Evolutionary conservation across 768 basidiomycete genomes (phyloP).

Genomic region (Leccinum boreale): DNA sequence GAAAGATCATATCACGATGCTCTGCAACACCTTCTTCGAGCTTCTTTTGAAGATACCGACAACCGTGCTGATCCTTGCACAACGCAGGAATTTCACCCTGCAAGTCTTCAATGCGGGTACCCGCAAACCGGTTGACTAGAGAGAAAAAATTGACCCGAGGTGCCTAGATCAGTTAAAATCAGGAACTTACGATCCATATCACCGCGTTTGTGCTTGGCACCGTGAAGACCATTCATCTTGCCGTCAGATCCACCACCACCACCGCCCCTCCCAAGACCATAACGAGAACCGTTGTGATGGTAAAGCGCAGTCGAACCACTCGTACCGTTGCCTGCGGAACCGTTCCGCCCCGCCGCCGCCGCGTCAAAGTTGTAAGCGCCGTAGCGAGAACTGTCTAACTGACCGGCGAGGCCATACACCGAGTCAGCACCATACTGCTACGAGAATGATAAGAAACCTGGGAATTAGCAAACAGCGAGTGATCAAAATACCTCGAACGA

Average conservation of each 20-base stretch:
- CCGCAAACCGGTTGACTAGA: conserved; percentile 93
- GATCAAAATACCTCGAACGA: conserved; percentile 50
- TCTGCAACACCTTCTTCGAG: conserved; percentile 93
- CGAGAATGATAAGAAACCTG: conserved; percentile 10
- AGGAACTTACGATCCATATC: conserved; percentile 86
- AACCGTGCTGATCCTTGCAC: conserved; percentile 99
- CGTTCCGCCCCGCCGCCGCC: conserved; percentile 37
- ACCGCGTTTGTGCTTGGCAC: conserved; percentile 92
- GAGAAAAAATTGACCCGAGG: not conserved
- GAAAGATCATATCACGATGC: conserved; percentile 99
- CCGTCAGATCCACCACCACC: conserved; percentile 56
- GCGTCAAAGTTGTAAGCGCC: conserved; percentile 57
- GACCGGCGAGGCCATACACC: conserved; percentile 43
- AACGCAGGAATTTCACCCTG: conserved; percentile 90
- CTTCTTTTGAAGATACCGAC: conserved; percentile 98
- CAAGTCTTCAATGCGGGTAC: conserved; percentile 92
- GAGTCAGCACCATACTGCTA: conserved; percentile 60
- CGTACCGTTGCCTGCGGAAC: conserved; percentile 33
- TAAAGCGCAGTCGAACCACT: conserved; percentile 75
- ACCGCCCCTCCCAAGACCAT: conserved; percentile 60
- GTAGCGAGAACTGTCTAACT: conserved; percentile 52
- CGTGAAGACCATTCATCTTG: conserved; percentile 89
- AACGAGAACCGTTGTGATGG: conserved; percentile 74
- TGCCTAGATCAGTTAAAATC: not conserved
- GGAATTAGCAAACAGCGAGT: not conserved